Evolutionary conservation across 2,329 filamentous ascomycete species (phyloP).

Genomic region (Oidium heveae): DNA sequence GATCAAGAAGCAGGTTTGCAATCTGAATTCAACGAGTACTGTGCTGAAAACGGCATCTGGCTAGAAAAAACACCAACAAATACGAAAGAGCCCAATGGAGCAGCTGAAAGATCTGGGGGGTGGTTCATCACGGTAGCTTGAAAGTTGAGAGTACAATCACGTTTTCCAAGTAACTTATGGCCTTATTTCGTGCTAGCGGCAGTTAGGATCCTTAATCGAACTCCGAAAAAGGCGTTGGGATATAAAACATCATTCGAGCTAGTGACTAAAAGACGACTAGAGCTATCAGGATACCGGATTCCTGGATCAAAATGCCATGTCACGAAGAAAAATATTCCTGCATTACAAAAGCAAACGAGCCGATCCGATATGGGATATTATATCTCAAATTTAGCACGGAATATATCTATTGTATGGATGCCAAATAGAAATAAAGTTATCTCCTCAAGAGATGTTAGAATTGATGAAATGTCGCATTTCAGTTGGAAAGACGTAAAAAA

Average conservation of each 20-base stretch:
- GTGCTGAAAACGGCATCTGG: not conserved
- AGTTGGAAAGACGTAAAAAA: not conserved
- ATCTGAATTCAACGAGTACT: not conserved
- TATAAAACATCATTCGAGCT: not conserved
- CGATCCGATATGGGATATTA: not conserved
- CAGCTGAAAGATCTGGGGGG: not conserved
- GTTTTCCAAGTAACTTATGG: not conserved
- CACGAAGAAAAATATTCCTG: not conserved
- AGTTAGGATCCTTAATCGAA: not conserved
- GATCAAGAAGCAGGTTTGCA: not conserved
- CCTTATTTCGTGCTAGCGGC: not conserved
- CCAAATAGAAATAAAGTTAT: not conserved
- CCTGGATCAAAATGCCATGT: not conserved
- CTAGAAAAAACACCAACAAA: not conserved
- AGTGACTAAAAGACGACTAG: not conserved
- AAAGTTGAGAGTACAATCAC: not conserved
- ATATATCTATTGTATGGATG: constrained; percentile 1
- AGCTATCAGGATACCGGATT: not conserved
- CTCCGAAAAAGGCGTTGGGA: not conserved
- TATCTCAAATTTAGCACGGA: not conserved
- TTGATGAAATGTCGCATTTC: constrained; percentile 1
- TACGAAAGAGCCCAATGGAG: not conserved
- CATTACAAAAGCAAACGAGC: not conserved
- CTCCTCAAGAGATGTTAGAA: not conserved
- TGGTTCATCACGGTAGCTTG: not conserved